Evolutionary conservation across 139 green algal genomes (phyloP).

Genomic region (Gonium pectorale): DNA sequence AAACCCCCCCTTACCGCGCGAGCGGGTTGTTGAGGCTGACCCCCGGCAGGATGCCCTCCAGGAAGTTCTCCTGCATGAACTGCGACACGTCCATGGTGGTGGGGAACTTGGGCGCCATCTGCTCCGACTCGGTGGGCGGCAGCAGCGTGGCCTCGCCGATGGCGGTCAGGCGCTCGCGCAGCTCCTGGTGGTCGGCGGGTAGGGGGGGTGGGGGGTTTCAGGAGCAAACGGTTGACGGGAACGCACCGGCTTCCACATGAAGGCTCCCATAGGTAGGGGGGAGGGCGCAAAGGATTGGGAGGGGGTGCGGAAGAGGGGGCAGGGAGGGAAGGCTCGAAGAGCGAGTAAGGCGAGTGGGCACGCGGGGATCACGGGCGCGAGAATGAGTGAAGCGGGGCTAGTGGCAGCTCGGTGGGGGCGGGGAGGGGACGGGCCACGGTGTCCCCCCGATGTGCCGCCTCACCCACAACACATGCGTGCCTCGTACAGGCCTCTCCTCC

Average conservation of each 20-base stretch:
- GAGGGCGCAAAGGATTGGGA: not conserved
- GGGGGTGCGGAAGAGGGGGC: not conserved
- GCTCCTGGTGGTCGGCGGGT: conserved; percentile 3
- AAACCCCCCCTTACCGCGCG: not conserved
- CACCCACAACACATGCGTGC: too few relatives aligned
- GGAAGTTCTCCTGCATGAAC: conserved; percentile 30
- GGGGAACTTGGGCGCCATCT: not conserved
- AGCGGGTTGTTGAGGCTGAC: conserved; percentile 42
- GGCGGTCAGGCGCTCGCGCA: conserved; percentile 18
- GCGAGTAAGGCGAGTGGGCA: too few relatives aligned
- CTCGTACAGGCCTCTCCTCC: too few relatives aligned
- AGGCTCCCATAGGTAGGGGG: not conserved
- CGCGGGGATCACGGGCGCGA: too few relatives aligned
- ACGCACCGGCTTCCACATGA: too few relatives aligned
- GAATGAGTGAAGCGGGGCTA: too few relatives aligned
- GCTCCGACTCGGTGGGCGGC: conserved; percentile 36
- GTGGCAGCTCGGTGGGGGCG: too few relatives aligned
- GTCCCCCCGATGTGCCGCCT: too few relatives aligned
- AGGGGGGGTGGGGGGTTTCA: too few relatives aligned
- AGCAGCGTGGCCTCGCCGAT: conserved; percentile 41
- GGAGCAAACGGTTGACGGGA: too few relatives aligned
- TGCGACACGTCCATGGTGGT: conserved; percentile 1
- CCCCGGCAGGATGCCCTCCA: conserved; percentile 58
- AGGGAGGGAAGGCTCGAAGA: too few relatives aligned
- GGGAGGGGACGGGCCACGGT: too few relatives aligned